phyloP scores from a whole-genome alignment of 805 yeast species.

The Vanderwaltozyma yarrowii region DNA sequence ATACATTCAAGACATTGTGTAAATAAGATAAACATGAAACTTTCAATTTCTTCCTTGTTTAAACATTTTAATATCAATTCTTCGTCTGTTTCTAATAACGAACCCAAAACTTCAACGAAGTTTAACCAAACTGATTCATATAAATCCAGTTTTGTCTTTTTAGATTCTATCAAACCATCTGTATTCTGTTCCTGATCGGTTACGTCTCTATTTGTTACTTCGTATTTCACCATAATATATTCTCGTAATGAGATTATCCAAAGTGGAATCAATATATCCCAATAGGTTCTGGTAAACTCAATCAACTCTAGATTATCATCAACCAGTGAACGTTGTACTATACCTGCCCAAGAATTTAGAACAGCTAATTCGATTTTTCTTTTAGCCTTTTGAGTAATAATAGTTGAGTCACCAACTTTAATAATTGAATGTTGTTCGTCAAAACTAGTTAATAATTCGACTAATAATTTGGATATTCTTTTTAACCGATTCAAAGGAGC shows the following conservation, averaged over 20 bases:
- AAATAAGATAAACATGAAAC: conserved; percentile 68
- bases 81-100: conserved; percentile 45
- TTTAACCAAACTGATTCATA: conserved; percentile 57
- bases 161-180: conserved; percentile 13
- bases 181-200: background rate
- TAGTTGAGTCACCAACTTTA: conserved; percentile 47
- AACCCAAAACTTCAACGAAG: conserved; percentile 64
- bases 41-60: conserved; percentile 42
- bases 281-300: conserved; percentile 44
- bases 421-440: conserved; percentile 23
- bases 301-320: conserved; percentile 33
- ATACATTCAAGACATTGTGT: conserved; percentile 77
- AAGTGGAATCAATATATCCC: conserved; percentile 52
- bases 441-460: conserved; percentile 53
- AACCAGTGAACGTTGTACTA: conserved; percentile 30
- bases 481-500: conserved; percentile 39
- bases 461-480: conserved; percentile 54
- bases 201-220: conserved; percentile 21
- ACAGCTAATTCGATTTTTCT: conserved; percentile 49
- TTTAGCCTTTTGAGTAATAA: conserved; percentile 35
- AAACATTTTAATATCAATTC: conserved; percentile 37
- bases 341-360: conserved; percentile 64
- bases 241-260: conserved; percentile 77
- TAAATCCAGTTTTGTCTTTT: conserved; percentile 23
- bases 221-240: conserved; percentile 55